These are phyloP conservation scores for Lactarius evosmus DNA, from an alignment of 768 basidiomycete species.

Conservation along the genomic window DNA sequence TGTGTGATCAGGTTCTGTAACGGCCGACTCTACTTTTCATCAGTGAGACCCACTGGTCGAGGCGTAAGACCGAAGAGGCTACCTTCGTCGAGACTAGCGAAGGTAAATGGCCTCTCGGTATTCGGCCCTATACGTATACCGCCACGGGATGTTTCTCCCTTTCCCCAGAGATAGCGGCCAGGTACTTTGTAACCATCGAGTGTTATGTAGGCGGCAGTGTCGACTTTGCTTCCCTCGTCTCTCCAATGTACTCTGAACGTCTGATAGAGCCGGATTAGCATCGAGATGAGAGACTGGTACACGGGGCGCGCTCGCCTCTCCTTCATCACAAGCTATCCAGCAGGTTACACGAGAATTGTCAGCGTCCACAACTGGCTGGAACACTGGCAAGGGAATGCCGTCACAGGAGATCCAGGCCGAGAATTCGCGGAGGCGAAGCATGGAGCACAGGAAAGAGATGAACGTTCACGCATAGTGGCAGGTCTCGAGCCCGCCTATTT, in stretches of 20 bases:
- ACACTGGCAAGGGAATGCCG: constrained; percentile 49
- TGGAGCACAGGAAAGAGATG: constrained; percentile 2
- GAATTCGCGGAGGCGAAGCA: constrained; percentile 54
- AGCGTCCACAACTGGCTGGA: constrained; percentile 50
- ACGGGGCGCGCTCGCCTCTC: constrained; percentile 42
- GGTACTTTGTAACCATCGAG: constrained; percentile 60
- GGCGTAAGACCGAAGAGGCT: constrained; percentile 18
- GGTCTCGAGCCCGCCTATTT: not conserved
- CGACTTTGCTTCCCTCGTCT: constrained; percentile 51
- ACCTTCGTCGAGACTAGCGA: constrained; percentile 46
- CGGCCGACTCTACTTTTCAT: not conserved
- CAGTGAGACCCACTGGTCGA: not conserved
- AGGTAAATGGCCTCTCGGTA: constrained; percentile 60
- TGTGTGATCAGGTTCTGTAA: not conserved
- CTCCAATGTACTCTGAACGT: constrained; percentile 61
- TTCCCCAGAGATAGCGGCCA: constrained; percentile 58
- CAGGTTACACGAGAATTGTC: constrained; percentile 51
- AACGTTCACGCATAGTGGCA: not conserved
- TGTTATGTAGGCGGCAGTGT: constrained; percentile 59
- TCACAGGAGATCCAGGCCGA: constrained; percentile 66
- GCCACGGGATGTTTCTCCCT: constrained; percentile 50
- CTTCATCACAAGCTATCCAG: constrained; percentile 63
- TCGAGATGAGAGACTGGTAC: not conserved
- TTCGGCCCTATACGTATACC: constrained; percentile 49
- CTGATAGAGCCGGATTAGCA: constrained; percentile 35